Evolutionary conservation across 345 rosid genomes (phyloP).

Genomic region (Corchorus olitorius): DNA sequence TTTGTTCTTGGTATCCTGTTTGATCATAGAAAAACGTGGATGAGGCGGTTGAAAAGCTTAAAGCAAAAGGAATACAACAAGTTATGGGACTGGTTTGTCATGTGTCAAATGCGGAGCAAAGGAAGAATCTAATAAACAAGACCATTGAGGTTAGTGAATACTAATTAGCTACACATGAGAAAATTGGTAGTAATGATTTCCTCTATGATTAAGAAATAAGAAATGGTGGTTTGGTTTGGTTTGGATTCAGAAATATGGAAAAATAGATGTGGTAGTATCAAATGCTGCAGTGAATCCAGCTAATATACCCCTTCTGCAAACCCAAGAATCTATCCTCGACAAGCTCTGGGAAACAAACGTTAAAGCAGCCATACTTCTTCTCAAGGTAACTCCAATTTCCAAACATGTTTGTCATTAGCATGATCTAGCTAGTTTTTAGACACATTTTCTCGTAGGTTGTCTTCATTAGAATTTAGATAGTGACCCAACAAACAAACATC

Average conservation of each 20-base stretch:
- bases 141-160: constrained; percentile 62
- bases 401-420: background rate
- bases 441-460: background rate
- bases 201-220: background rate
- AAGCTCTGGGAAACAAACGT: constrained; percentile 81
- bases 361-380: constrained; percentile 56
- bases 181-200: too few relatives aligned
- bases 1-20: background rate
- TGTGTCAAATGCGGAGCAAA: constrained; percentile 75
- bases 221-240: background rate
- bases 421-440: background rate
- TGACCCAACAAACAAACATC: background rate
- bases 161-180: too few relatives aligned
- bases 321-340: constrained; percentile 60
- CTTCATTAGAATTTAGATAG: background rate
- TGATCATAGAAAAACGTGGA: constrained; percentile 69
- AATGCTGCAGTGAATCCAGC: constrained; percentile 73
- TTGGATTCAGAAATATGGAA: constrained; percentile 57
- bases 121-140: constrained; percentile 60
- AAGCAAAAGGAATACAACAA: constrained; percentile 66
- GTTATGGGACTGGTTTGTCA: constrained; percentile 84
- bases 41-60: constrained; percentile 73
- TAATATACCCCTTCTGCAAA: constrained; percentile 41
- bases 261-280: constrained; percentile 62
- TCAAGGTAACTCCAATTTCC: constrained; percentile 38